Evolutionary conservation across 441 rosid species (phyloP), one percentile per base, ranked within the genome.

Genomic region (Geranium incanum): DNA sequence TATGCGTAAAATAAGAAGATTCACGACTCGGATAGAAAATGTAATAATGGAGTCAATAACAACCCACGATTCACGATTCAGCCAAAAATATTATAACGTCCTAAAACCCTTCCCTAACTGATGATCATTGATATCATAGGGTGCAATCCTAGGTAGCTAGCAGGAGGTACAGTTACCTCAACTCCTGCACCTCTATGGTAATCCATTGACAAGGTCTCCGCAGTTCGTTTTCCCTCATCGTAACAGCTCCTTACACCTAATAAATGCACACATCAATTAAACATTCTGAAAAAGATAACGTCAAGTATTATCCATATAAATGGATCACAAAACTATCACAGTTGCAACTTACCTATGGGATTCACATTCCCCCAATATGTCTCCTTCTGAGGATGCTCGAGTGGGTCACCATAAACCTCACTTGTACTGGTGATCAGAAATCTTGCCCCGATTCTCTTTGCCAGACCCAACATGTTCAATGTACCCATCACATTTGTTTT

Each of bases 311-410:
- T 70, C 7, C 60, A 8, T 3, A 18, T 55, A 18, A 18, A 59
- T 19, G 13, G 64, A 19, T 59, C 28, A 59, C 11, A 18, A 19
- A 59, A 21, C 33, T 28, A 16, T 19, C 33, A 59, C 6, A 16
- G 28, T 41, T 64, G 67, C 62, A 77, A 28, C 81, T 76, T 75
- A 90, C 97, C 97, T 0, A 92, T 92, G 18, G 97, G 97, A 75
- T 92, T 92, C 72, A 92, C 97, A 68, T 92, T 85, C 12, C 98
- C 97, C 97, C 98, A 94, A 69, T 94, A 94, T 12, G 92, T 91
- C 77, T 94, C 98, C 79, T 94, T 91, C 81, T 91, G 98, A 5
- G 98, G 98, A 84, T 94, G 98, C 85, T 94, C 90, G 67, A 94
- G 96, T 4, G 98, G 63, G 15, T 57, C 63, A 2, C 63, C 63